Conservation (phyloP, 129 eudicot genomes). For the Logfia minima region DNA sequence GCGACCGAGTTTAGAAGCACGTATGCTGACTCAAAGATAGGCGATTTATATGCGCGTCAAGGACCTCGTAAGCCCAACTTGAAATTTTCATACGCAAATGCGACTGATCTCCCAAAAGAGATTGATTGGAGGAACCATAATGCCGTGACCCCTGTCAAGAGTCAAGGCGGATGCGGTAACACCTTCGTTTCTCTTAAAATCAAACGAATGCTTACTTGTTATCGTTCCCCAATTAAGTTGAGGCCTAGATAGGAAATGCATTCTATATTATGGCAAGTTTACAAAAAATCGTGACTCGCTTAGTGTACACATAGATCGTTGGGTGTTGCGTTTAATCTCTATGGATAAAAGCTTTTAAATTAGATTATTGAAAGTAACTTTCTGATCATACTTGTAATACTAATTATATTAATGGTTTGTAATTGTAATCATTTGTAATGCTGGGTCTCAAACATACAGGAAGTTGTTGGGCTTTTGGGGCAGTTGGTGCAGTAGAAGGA, state of each 20-base stretch:
- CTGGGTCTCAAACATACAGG: slow-evolving; percentile 38
- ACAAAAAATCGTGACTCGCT: too few relatives aligned
- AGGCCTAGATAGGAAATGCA: not conserved
- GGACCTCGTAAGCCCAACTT: slow-evolving; percentile 25
- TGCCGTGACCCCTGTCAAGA: slow-evolving; percentile 48
- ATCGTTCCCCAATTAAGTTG: not conserved
- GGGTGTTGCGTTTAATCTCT: too few relatives aligned
- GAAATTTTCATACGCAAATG: slow-evolving; percentile 33
- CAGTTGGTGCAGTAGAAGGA: slow-evolving; percentile 75
- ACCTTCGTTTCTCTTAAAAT: not conserved
- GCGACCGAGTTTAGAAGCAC: slow-evolving; percentile 51
- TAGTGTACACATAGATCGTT: too few relatives aligned
- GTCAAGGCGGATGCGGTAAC: slow-evolving; percentile 74
- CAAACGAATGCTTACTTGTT: not conserved
- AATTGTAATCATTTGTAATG: not conserved
- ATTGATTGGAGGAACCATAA: slow-evolving; percentile 63
- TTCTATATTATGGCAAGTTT: too few relatives aligned
- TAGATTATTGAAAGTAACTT: too few relatives aligned
- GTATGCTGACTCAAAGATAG: slow-evolving; percentile 53
- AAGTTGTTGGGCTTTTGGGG: slow-evolving; percentile 92
- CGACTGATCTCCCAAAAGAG: slow-evolving; percentile 38
- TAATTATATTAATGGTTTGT: not conserved
- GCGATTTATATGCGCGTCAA: slow-evolving; percentile 25
- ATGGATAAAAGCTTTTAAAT: too few relatives aligned
- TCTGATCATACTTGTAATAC: not conserved